Evolutionary conservation across 371 early-diverging fungal genomes (phyloP), one percentile per base, ranked within the genome.

Genomic region (Mucor saturninus): DNA sequence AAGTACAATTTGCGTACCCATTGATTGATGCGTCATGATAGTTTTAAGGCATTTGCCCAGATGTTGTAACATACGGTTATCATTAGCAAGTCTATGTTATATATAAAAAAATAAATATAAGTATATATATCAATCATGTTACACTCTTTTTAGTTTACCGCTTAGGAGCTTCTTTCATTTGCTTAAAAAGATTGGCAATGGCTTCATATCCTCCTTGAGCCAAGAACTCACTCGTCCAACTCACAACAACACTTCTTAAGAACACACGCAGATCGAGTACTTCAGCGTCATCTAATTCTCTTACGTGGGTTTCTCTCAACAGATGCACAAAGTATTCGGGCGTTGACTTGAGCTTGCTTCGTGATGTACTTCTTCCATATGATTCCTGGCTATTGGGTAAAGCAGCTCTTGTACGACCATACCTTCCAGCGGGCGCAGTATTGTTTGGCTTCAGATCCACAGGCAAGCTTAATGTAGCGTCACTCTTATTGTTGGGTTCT

Each of bases 171-270:
- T 75, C 68, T 53, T 79, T 77, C 70, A 75, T 75, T 42, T 79
- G 77, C 21, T 73, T 73, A 11, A 82, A 72, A 2, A 75, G 48
- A 21, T 76, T 63, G 0, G 76, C 68, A 29, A 82, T 64, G 3
- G 74, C 72, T 28, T 74, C 76, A 61, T 79, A 82, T 0, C 82
- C 82, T 15, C 79, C 82, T 38, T 64, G 43, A 2, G 64, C 58
- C n/a, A 82, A 62, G 48, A 82, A 82, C 51, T 75, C 77, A 14
- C 76, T 78, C 21, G 82, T 82, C 82, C 82, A 82, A 56, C 81
- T 77, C 50, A 69, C 79, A 2, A 75, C 74, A 2, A 75, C 80
- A 51, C 68, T 82, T 14, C 82, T 68, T 13, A 82, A 56, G 54
- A 72, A 77, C 0, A 82, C 77, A 4, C 77, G 71, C 14, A 82